Conservation (phyloP, 2,329 filamentous ascomycete genomes). For the Cordyceps sp. region DNA sequence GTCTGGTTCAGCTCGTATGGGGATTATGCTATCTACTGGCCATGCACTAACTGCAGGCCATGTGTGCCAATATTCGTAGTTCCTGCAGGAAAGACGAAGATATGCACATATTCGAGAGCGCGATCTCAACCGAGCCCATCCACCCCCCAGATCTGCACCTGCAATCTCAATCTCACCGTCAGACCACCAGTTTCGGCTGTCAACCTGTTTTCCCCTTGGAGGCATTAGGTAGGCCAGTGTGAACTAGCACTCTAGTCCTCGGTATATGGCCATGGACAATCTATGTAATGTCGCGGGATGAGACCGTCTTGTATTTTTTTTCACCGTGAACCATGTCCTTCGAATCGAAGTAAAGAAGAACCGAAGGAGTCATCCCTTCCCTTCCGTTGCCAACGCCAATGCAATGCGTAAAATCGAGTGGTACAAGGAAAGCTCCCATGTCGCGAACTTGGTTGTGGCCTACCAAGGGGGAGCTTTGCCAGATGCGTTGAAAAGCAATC, state of each 20-base stretch:
- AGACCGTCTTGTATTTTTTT: constrained; percentile 19
- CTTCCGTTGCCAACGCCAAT: constrained; percentile 34
- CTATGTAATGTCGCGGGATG: constrained; percentile 22
- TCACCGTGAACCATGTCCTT: constrained; percentile 16
- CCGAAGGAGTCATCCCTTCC: constrained; percentile 11
- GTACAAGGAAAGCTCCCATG: constrained; percentile 16
- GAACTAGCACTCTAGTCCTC: constrained; percentile 2
- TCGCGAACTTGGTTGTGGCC: constrained; percentile 8
- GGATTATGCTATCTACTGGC: constrained; percentile 1
- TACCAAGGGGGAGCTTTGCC: constrained; percentile 5
- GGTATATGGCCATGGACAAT: constrained; percentile 16
- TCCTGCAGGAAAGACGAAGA: no score
- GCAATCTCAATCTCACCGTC: no score
- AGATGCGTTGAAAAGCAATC: constrained; percentile 17
- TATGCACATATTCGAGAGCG: no score
- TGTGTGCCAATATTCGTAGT: background rate
- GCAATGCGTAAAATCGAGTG: constrained; percentile 32
- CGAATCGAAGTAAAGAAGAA: constrained; percentile 10
- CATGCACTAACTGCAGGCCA: background rate
- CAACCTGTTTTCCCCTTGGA: constrained; percentile 10
- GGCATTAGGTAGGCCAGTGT: constrained; percentile 12
- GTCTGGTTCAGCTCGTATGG: no score
- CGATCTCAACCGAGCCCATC: no score
- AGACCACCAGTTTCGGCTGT: no score
- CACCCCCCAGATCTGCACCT: no score